Conservation (phyloP, 2,329 filamentous ascomycete species). For the Cladosporium sp. region DNA sequence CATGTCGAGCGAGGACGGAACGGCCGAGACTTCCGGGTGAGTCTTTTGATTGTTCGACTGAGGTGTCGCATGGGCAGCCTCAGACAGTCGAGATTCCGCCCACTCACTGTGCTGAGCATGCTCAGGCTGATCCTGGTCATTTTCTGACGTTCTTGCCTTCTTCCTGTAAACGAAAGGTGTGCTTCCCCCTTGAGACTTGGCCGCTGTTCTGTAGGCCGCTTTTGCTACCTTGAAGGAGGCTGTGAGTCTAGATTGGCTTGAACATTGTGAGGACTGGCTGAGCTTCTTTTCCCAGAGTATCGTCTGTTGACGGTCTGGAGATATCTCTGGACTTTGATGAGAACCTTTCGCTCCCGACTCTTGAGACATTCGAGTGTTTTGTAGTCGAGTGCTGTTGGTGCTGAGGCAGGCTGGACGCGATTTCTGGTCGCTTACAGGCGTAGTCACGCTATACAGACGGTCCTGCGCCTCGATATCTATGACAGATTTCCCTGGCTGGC, state of each 20-base stretch:
- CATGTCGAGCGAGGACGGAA: constrained; percentile 18
- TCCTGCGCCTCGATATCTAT: too few species aligned
- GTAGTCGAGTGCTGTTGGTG: neutral
- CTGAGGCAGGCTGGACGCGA: too few species aligned
- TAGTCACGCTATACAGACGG: too few species aligned
- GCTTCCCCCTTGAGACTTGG: constrained; percentile 10
- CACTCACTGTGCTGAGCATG: neutral
- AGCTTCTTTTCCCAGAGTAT: neutral
- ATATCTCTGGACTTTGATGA: neutral
- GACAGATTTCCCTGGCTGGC: too few species aligned
- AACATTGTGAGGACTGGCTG: neutral
- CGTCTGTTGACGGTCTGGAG: neutral
- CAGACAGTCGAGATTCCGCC: neutral
- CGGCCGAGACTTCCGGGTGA: neutral
- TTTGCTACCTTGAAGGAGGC: neutral
- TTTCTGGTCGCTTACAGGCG: too few species aligned
- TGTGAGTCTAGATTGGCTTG: neutral
- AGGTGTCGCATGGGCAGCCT: neutral
- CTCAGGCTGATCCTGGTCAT: neutral
- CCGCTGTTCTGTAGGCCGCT: neutral
- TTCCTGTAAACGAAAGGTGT: constrained; percentile 27
- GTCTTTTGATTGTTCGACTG: neutral
- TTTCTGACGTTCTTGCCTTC: neutral
- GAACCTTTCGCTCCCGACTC: too few species aligned
- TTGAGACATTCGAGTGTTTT: neutral